A percentile compares a stretch with the other conserved stretches of the same genome.
Conservation (phyloP, 768 basidiomycete genomes). For the Leccinum variicolor region DNA sequence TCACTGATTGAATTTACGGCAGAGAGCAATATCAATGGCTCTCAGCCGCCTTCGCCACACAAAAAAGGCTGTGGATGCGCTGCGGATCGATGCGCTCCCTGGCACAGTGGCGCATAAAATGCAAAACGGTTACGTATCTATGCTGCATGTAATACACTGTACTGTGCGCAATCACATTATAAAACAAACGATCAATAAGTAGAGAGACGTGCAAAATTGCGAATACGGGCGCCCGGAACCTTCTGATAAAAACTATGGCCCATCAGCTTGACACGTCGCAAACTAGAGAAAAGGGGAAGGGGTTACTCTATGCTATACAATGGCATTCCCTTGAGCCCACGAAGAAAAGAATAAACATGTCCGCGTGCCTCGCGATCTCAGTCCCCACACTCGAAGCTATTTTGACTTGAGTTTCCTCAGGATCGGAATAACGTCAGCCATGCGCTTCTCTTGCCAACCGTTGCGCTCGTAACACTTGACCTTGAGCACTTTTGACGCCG, state of each 20-base stretch:
- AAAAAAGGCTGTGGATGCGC: conserved; percentile 11
- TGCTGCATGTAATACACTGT: neutral
- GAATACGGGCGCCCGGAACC: neutral
- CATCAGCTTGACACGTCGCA: neutral
- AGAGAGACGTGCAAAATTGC: neutral
- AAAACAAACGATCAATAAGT: neutral
- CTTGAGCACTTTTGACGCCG: conserved; percentile 7
- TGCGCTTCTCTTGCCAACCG: conserved; percentile 20
- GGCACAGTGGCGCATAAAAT: neutral
- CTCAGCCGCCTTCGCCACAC: neutral
- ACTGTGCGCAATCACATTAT: conserved; percentile 5
- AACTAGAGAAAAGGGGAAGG: neutral
- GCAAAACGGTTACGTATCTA: neutral
- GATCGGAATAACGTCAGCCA: conserved; percentile 30
- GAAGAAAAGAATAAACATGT: neutral
- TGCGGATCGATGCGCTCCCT: neutral
- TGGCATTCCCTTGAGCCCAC: neutral
- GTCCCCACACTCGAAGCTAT: conserved; percentile 1
- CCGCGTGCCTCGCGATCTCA: neutral
- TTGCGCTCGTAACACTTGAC: conserved; percentile 10
- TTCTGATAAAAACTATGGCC: neutral
- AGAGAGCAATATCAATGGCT: neutral
- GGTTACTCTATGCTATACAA: neutral
- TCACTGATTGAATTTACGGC: conserved; percentile 10
- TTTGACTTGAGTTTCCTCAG: conserved; percentile 24